A percentile compares a stretch with the other conserved stretches of the same genome.
These are phyloP conservation scores for Malus asiatica DNA, from an alignment of 306 rosid species.

Conservation along the genomic window DNA sequence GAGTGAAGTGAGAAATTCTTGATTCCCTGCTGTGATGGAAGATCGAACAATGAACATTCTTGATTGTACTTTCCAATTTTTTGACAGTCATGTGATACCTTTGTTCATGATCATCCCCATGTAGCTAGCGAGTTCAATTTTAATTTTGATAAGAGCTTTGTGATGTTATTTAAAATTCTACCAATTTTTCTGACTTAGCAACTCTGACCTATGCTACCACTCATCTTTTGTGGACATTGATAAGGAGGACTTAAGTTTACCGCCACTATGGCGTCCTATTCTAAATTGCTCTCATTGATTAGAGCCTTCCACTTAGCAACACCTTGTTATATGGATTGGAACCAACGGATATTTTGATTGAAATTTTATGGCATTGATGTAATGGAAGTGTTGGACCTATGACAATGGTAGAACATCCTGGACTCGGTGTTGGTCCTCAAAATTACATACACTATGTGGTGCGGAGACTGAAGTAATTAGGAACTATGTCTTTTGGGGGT, in stretches of 20 bases:
- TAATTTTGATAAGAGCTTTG: neutral
- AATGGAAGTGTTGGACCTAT: no score
- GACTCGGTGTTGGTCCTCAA: no score
- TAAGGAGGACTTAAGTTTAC: no score
- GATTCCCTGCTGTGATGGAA: neutral
- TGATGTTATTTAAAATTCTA: neutral
- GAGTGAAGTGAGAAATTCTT: neutral
- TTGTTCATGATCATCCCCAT: neutral
- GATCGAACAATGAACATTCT: neutral
- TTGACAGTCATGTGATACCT: neutral
- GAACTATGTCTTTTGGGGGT: no score
- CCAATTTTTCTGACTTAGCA: neutral
- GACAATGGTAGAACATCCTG: no score
- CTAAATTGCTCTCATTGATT: neutral
- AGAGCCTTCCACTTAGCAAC: neutral
- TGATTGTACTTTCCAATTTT: neutral
- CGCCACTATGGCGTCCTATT: neutral
- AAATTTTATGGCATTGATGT: no score
- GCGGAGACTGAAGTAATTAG: no score
- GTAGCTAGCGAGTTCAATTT: no score
- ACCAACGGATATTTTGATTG: neutral
- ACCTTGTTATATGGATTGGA: neutral
- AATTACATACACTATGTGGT: no score
- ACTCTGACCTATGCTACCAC: neutral
- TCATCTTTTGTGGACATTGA: neutral